Conservation (phyloP, 2,329 filamentous ascomycete genomes). For the Alternaria sp. region DNA sequence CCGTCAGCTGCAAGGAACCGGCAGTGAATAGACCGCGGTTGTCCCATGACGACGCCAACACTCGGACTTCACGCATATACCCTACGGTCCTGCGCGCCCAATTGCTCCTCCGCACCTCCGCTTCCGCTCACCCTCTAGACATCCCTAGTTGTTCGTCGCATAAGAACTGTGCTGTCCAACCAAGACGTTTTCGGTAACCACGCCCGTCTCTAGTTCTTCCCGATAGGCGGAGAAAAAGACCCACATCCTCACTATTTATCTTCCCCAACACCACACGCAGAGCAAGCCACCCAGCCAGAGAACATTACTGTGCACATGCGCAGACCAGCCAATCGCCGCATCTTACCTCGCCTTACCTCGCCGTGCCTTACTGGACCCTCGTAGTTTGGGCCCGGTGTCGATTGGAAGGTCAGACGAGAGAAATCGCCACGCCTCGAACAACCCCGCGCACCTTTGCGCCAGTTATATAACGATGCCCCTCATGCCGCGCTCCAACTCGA, state of each 20-base stretch:
- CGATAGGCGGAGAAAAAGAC: constrained; percentile 28
- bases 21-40: constrained; percentile 6
- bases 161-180: constrained; percentile 18
- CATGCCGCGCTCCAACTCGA: constrained; percentile 32
- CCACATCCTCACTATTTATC: constrained; percentile 19
- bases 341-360: background rate
- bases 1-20: constrained; percentile 6
- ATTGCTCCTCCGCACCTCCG: constrained; percentile 4
- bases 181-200: constrained; percentile 22
- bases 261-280: constrained; percentile 20
- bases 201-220: constrained; percentile 13
- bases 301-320: constrained; percentile 28
- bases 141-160: constrained; percentile 6
- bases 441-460: constrained; percentile 24
- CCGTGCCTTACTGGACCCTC: constrained; percentile 16
- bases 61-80: constrained; percentile 1
- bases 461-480: constrained; percentile 30
- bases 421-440: constrained; percentile 29
- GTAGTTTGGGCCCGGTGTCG: constrained; percentile 12
- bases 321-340: constrained; percentile 22
- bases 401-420: constrained; percentile 8
- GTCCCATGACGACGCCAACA: constrained; percentile 11
- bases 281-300: constrained; percentile 24
- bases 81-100: background rate
- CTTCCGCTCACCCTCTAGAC: constrained; percentile 3